phyloP scores from a whole-genome alignment of 2,329 filamentous ascomycete species.

The Myrmaecium sp. region DNA sequence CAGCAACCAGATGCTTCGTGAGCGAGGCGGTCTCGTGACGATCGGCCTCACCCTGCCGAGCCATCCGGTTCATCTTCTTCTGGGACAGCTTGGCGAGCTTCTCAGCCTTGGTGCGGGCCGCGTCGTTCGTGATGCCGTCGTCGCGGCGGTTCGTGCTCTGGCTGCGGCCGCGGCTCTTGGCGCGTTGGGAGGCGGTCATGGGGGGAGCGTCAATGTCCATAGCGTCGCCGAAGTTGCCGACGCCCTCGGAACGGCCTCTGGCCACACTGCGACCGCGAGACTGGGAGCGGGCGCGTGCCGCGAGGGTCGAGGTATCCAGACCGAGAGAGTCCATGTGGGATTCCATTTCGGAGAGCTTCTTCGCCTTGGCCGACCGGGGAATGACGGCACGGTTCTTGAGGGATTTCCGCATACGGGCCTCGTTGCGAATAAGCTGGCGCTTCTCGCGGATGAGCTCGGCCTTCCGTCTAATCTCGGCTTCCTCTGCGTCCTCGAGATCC shows the following conservation, averaged over 20 bases:
- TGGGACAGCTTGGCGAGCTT: conserved; percentile 76
- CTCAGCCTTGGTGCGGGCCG: conserved; percentile 60
- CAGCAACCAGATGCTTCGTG: conserved; percentile 79
- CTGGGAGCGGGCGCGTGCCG: conserved; percentile 53
- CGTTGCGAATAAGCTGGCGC: conserved; percentile 80
- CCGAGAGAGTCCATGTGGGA: conserved; percentile 70
- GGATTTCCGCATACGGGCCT: conserved; percentile 84
- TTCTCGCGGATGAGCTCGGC: conserved; percentile 93
- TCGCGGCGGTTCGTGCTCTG: conserved; percentile 52
- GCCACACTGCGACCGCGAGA: conserved; percentile 56
- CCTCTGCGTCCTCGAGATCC: conserved; percentile 72
- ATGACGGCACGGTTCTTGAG: conserved; percentile 96
- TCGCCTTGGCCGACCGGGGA: conserved; percentile 63
- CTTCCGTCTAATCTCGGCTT: conserved; percentile 76
- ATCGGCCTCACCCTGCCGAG: conserved; percentile 90
- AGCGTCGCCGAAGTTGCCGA: conserved; percentile 45
- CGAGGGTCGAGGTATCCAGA: conserved; percentile 61
- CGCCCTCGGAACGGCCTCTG: conserved; percentile 36
- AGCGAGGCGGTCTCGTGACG: conserved; percentile 68
- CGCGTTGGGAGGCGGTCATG: conserved; percentile 29
- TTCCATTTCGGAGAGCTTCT: conserved; percentile 76
- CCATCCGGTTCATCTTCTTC: conserved; percentile 98
- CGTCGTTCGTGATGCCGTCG: conserved; percentile 57
- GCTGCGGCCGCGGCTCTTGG: conserved; percentile 54
- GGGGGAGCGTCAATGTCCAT: conserved; percentile 48